Conservation (phyloP, 2,329 filamentous ascomycete species). For the Dactylellina haptotyla region DNA sequence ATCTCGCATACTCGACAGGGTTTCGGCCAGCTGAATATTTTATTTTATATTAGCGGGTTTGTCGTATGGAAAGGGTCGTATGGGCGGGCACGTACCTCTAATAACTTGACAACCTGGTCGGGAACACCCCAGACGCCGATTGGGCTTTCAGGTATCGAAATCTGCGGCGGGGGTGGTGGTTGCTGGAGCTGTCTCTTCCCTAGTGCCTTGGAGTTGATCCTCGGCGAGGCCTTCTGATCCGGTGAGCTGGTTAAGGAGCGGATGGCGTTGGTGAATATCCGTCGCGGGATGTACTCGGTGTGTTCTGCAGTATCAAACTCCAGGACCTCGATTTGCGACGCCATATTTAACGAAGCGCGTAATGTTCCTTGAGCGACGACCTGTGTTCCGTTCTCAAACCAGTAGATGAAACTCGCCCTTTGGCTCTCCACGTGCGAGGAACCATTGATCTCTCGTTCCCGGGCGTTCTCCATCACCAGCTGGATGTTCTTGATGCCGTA, state of each 20-base stretch:
- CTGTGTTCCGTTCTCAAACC: slow-evolving; percentile 79
- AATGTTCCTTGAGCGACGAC: slow-evolving; percentile 80
- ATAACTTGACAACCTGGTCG: slow-evolving; percentile 68
- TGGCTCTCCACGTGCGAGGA: slow-evolving; percentile 75
- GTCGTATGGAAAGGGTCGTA: too few species aligned
- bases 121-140: slow-evolving; percentile 69
- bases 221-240: slow-evolving; percentile 70
- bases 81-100: slow-evolving; percentile 66
- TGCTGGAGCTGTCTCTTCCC: slow-evolving; percentile 66
- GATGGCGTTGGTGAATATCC: slow-evolving; percentile 66
- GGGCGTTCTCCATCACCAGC: slow-evolving; percentile 78
- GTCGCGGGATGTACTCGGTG: slow-evolving; percentile 84
- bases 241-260: slow-evolving; percentile 62
- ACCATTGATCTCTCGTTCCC: slow-evolving; percentile 64
- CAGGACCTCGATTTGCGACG: slow-evolving; percentile 83
- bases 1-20: slow-evolving; percentile 70
- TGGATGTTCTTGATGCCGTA: slow-evolving; percentile 88
- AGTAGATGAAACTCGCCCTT: slow-evolving; percentile 85
- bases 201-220: slow-evolving; percentile 67
- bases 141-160: slow-evolving; percentile 62
- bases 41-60: slow-evolving; percentile 39
- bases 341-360: slow-evolving; percentile 79
- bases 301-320: slow-evolving; percentile 81
- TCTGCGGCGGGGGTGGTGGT: slow-evolving; percentile 57
- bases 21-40: slow-evolving; percentile 69